These are phyloP conservation scores for Apiotrichum akiyoshidainum DNA, from an alignment of 1,284 basidiomycete genomes.

Conservation along the genomic window DNA sequence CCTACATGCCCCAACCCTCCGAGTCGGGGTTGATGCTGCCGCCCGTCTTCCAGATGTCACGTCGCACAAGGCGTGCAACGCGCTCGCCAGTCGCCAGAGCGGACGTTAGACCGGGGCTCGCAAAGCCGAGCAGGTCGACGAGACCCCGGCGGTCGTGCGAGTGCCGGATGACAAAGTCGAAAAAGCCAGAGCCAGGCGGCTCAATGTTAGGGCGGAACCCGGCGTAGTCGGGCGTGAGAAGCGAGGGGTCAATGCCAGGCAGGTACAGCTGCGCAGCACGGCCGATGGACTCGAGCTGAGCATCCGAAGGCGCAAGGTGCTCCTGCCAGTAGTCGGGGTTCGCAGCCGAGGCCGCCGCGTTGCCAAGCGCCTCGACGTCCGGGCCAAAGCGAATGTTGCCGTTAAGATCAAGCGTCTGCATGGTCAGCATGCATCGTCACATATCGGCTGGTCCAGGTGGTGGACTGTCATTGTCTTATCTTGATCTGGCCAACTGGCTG, in stretches of 20 bases:
- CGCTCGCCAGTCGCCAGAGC: conserved; percentile 54
- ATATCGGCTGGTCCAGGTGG: not conserved
- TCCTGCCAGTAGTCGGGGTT: conserved; percentile 71
- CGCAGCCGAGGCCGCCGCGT: conserved; percentile 54
- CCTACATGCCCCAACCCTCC: conserved; percentile 19
- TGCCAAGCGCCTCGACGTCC: conserved; percentile 81
- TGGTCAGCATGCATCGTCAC: conserved; percentile 15
- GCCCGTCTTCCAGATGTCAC: conserved; percentile 41
- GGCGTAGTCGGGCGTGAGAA: conserved; percentile 80
- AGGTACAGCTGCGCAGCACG: conserved; percentile 63
- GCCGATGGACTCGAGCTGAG: conserved; percentile 63
- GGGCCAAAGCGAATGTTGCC: conserved; percentile 90
- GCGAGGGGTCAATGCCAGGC: conserved; percentile 63
- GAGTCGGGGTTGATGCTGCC: conserved; percentile 6
- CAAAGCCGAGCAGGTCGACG: conserved; percentile 55
- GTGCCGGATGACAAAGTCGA: conserved; percentile 66
- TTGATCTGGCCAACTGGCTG: too few species aligned
- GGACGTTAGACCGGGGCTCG: conserved; percentile 56
- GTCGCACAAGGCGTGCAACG: conserved; percentile 51
- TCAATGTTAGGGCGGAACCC: conserved; percentile 88
- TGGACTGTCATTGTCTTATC: too few species aligned
- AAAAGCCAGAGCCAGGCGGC: conserved; percentile 69
- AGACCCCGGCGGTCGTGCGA: conserved; percentile 40
- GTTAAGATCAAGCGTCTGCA: conserved; percentile 72
- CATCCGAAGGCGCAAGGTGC: conserved; percentile 66